phyloP scores from a whole-genome alignment of 31 red algal genomes.

The Porphyra umbilicalis region DNA sequence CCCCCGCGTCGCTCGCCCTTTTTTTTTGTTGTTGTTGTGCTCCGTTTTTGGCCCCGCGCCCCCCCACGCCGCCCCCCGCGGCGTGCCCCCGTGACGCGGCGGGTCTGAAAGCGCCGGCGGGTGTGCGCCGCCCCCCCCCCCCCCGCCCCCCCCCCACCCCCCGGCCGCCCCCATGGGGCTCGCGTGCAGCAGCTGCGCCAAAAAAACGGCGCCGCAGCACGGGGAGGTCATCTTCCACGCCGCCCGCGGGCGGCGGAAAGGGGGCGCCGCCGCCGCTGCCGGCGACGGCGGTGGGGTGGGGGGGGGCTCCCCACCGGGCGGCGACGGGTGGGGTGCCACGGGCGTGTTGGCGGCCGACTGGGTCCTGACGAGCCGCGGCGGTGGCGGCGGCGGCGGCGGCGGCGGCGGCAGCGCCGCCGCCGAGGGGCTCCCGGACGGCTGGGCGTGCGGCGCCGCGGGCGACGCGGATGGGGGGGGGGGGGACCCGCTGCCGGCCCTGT shows the following conservation, averaged over 20 bases:
- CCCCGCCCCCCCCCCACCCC: neutral
- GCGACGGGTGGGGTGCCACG: neutral
- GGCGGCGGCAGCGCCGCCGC: too few species aligned
- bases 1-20: too few species aligned
- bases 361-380: neutral
- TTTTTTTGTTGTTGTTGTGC: too few species aligned
- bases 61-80: too few species aligned
- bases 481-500: neutral
- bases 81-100: too few species aligned
- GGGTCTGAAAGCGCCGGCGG: too few species aligned
- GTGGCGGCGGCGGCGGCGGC: neutral
- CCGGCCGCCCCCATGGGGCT: neutral
- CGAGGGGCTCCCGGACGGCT: neutral
- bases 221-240: neutral
- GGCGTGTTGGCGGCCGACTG: neutral
- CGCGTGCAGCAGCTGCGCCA: neutral
- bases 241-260: neutral
- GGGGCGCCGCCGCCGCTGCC: too few species aligned
- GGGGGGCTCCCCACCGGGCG: neutral
- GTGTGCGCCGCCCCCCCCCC: too few species aligned
- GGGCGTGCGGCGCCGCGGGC: neutral
- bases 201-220: neutral
- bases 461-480: neutral
- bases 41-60: too few species aligned
- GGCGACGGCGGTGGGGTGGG: too few species aligned